Evolutionary conservation across 768 basidiomycete genomes (phyloP).

Genomic region (Trametes cingulata): DNA sequence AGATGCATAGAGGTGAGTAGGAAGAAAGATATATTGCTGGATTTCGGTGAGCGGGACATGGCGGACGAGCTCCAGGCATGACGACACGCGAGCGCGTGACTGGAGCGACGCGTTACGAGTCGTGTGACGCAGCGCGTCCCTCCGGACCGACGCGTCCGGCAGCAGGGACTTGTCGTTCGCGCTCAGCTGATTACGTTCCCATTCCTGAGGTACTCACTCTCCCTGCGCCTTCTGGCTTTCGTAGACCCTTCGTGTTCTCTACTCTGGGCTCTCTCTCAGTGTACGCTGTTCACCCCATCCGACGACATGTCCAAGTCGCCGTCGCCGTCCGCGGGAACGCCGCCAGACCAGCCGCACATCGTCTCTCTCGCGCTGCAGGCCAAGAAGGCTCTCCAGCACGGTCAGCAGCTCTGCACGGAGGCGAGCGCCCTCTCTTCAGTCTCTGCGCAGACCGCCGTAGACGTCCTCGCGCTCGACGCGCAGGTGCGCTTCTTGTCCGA

Average conservation of each 20-base stretch:
- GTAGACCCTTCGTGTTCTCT: too few relatives aligned
- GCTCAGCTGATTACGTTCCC: not conserved
- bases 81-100: not conserved
- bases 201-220: not conserved
- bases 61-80: not conserved
- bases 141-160: not conserved
- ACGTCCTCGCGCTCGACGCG: conserved; percentile 77
- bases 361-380: conserved; percentile 78
- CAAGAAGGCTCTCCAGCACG: conserved; percentile 79
- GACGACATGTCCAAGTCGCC: not conserved
- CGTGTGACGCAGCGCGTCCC: not conserved
- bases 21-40: too few relatives aligned
- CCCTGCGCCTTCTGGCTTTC: not conserved
- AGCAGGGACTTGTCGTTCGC: too few relatives aligned
- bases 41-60: not conserved
- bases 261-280: too few relatives aligned
- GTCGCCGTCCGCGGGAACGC: not conserved
- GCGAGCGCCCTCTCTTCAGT: conserved; percentile 64
- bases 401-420: conserved; percentile 70
- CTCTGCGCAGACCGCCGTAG: conserved; percentile 66
- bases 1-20: too few relatives aligned
- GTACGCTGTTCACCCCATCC: too few relatives aligned
- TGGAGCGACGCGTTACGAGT: not conserved
- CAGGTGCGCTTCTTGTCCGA: conserved; percentile 78
- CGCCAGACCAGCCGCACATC: conserved; percentile 57